A percentile compares a stretch with the other conserved stretches of the same genome.
Evolutionary conservation across 2,329 filamentous ascomycete species (phyloP).

Genomic region (Pezicula rhizophila): DNA sequence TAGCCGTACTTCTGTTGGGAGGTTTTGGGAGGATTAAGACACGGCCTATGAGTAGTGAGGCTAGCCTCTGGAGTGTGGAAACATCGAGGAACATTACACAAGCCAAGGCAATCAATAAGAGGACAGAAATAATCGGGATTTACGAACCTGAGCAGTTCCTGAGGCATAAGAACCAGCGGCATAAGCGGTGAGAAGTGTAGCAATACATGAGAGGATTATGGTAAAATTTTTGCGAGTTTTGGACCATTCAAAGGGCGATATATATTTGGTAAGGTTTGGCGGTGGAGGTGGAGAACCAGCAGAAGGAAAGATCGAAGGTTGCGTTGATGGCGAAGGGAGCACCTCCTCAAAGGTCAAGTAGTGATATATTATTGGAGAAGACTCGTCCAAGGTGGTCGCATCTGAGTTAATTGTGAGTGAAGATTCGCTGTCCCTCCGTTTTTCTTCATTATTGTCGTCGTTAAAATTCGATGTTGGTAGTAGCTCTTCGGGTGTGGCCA

Average conservation of each 20-base stretch:
- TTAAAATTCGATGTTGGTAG: too few relatives aligned
- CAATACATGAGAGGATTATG: slow-evolving; percentile 67
- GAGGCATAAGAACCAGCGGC: slow-evolving; percentile 76
- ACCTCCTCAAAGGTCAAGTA: slow-evolving; percentile 26
- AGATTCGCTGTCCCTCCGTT: too few relatives aligned
- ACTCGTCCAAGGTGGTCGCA: not conserved
- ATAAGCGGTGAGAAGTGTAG: slow-evolving; percentile 74
- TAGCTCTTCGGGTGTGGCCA: too few relatives aligned
- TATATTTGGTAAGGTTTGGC: slow-evolving; percentile 62
- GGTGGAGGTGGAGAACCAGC: slow-evolving; percentile 36
- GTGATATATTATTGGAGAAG: slow-evolving; percentile 22
- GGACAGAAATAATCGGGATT: too few relatives aligned
- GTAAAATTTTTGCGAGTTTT: slow-evolving; percentile 61
- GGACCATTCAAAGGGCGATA: slow-evolving; percentile 70
- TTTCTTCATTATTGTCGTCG: too few relatives aligned
- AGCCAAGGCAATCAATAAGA: too few relatives aligned
- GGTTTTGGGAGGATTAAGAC: too few relatives aligned
- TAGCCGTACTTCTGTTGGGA: too few relatives aligned
- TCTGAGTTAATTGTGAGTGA: too few relatives aligned
- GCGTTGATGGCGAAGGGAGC: slow-evolving; percentile 19
- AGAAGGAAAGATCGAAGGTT: slow-evolving; percentile 3
- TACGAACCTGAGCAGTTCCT: slow-evolving; percentile 38
- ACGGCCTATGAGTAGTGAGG: too few relatives aligned
- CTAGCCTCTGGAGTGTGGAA: too few relatives aligned
- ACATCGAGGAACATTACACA: too few relatives aligned